Evolutionary conservation across 2,329 filamentous ascomycete species (phyloP).

Genomic region (Cytospora mali): DNA sequence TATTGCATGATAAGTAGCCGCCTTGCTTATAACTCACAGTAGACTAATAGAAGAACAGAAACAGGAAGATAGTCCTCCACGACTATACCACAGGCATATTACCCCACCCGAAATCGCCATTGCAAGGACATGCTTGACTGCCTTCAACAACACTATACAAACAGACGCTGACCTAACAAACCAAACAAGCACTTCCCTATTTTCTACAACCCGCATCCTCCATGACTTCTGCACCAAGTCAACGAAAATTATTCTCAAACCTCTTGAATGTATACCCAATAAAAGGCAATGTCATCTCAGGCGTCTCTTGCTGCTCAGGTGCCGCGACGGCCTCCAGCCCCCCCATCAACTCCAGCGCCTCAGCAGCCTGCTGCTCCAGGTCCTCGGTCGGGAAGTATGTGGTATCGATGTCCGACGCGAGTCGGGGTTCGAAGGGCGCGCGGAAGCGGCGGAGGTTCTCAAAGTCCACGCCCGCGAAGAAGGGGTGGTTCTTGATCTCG

Average conservation of each 20-base stretch:
- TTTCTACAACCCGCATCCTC: neutral
- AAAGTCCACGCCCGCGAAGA: constrained; percentile 78
- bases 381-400: constrained; percentile 81
- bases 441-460: constrained; percentile 71
- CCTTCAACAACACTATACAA: too few relatives aligned
- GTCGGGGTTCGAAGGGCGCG: constrained; percentile 74
- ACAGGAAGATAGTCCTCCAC: neutral
- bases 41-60: neutral
- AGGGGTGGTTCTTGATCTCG: constrained; percentile 74
- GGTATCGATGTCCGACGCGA: constrained; percentile 73
- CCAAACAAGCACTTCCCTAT: neutral
- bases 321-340: constrained; percentile 7
- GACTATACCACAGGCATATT: neutral
- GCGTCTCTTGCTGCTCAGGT: constrained; percentile 26
- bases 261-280: constrained; percentile 34
- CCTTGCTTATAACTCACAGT: neutral
- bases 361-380: constrained; percentile 58
- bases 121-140: neutral
- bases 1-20: too few relatives aligned
- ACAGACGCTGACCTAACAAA: too few relatives aligned
- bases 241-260: constrained; percentile 31
- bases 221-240: neutral
- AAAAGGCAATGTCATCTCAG: constrained; percentile 32
- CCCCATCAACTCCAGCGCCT: constrained; percentile 22
- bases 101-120: neutral